Evolutionary conservation across 257 asterid species (phyloP), one percentile per base, ranked within the genome.

Genomic region (Cinchona pubescens): DNA sequence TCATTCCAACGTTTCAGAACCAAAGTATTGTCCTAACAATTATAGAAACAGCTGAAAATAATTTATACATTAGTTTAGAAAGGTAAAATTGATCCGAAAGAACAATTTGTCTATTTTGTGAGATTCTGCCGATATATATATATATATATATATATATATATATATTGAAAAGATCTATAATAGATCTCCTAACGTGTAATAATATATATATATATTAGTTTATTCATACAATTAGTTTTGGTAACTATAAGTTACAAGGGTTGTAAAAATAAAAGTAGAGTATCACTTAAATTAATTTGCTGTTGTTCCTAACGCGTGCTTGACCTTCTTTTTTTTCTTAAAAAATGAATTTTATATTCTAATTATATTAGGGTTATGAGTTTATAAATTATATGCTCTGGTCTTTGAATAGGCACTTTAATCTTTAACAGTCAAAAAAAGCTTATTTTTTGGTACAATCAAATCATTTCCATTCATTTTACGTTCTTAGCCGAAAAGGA

Each of bases 391-490:
- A 63, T 34, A 19, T 19, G 8, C 14, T 35, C 16, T 10, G 2
- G 7, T 32, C 46, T 63, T 67, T 27, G 58, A 43, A 66, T 9
- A 21, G 48, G 56, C 64, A 40, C 68, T 72, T 56, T 72, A 72
- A 19, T 72, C 85, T 80, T 82, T 77, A 80, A 27, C 71, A 68
- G 80, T 82, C 73, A 81, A 82, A 78, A 19, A 69, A 74, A 48
- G 58, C 35, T 65, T 58, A 34, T 70, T 67, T 32, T 59, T 48
- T 70, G 61, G 78, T 56, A n/a, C 58, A 49, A 67, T 16, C 49
- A 71, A n/a, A n/a, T n/a, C n/a, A n/a, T n/a, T 48, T 43, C 42
- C 45, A 13, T 45, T 46, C 51, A 73, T 67, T 38, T 40, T 73
- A 14, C 55, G 78, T 74, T 61, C 68, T 37, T 72, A 27, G 60